Evolutionary conservation across 225 moss, liverwort and hornwort genomes (phyloP), one percentile per base, ranked within the genome.

Genomic region (Pleurozium schreberi): DNA sequence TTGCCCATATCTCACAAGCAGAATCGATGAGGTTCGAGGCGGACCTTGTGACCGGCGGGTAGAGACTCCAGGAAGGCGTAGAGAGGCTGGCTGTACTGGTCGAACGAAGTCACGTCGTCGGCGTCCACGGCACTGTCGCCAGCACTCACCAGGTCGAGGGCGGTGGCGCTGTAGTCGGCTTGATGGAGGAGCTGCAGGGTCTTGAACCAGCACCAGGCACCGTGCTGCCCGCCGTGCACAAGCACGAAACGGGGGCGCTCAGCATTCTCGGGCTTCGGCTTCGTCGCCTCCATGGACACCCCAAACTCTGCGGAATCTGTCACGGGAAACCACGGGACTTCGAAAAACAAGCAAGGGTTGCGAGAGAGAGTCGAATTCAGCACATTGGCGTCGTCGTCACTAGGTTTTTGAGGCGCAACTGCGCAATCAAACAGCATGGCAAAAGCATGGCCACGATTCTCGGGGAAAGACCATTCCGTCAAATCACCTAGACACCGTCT

Each of bases 161-260:
- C 90, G 15, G 75, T 88, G 47, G 92, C 93, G n/a, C 55, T 34
- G 53, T 94, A 88, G 30, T 87, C 89, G 45, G 80, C 89, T 78
- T 84, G 59, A 71, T 88, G 79, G 20, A 94, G 89, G 33, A 90
- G 87, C 75, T 89, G 80, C 47, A 94, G 53, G 78, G 89, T 90
- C 86, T 89, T 93, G 86, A 73, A 85, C 92, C 93, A 94, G 86
- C 92, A 94, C 94, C 94, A 93, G 3, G 92, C 93, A 30, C 94
- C 94, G 36, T 93, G 92, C 65, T 86, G 89, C 47, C 68, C 93
- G 26, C 93, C 94, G 47, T 94, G 92, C 23, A 94, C 89, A 20
- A 93, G 70, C 88, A 92, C 93, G 77, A 91, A 94, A n/a, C 55
- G 55, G 23, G 49, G 10, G 65, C 69, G 42, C 57, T 28, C 80